Conservation (phyloP, 2,329 filamentous ascomycete species). For the Hymenoscyphus linearis region DNA sequence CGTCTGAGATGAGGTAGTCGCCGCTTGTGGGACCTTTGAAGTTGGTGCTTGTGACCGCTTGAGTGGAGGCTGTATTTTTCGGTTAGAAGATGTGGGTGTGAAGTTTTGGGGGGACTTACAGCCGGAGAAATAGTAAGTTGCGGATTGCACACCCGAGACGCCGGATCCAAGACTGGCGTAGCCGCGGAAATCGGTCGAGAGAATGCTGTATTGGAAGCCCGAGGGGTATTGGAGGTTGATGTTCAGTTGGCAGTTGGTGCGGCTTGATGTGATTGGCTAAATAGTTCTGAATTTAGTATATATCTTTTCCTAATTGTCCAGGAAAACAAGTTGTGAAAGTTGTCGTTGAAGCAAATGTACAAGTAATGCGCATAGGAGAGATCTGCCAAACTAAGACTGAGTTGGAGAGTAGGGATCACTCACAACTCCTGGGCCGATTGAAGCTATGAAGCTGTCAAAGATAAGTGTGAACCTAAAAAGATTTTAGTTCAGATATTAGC, state of each 20-base stretch:
- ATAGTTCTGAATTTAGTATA: too few species aligned
- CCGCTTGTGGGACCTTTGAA: slow-evolving; percentile 39
- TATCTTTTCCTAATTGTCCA: too few species aligned
- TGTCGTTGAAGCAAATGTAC: too few species aligned
- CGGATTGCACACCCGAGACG: slow-evolving; percentile 43
- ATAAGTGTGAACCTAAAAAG: slow-evolving; percentile 41
- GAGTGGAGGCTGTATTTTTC: slow-evolving; percentile 24
- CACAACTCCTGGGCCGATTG: slow-evolving; percentile 39
- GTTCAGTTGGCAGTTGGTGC: slow-evolving; percentile 51
- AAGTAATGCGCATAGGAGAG: too few species aligned
- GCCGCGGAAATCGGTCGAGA: slow-evolving; percentile 48
- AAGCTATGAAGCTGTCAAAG: slow-evolving; percentile 46
- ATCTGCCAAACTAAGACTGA: too few species aligned
- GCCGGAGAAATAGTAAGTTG: slow-evolving; percentile 51
- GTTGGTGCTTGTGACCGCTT: slow-evolving; percentile 36
- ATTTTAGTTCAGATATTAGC: not conserved
- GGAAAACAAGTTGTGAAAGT: too few species aligned
- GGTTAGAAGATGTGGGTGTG: not conserved
- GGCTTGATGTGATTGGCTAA: slow-evolving; percentile 36
- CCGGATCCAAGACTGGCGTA: slow-evolving; percentile 42
- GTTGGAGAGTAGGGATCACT: too few species aligned
- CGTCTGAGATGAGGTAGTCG: slow-evolving; percentile 39
- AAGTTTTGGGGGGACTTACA: slow-evolving; percentile 12
- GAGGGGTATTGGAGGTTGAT: slow-evolving; percentile 45
- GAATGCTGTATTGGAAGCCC: slow-evolving; percentile 48